Evolutionary conservation across 2,329 filamentous ascomycete genomes (phyloP), one percentile per base, ranked within the genome.

Genomic region (Phaeosphaeriaceae sp.): DNA sequence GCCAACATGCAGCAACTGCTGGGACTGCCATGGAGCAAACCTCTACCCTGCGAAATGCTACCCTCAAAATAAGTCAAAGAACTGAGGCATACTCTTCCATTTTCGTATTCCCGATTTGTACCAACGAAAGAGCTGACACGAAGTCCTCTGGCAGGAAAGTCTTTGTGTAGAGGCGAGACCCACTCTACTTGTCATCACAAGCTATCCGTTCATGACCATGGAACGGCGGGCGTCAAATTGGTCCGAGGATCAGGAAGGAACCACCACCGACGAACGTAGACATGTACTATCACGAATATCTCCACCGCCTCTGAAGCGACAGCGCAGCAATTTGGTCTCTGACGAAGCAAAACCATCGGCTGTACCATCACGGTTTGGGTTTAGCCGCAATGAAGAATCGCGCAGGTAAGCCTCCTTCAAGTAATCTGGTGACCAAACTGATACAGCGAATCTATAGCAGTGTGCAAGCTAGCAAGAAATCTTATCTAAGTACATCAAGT

Each of bases 21-120:
- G 23, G 35, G 19, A 15, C n/a, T 42, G 47, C 43, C 40, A 46
- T 55, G 59, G 67, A 48, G 64, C 58, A 61, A 74, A 50, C 71
- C 71, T 73, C 68, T 53, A 60, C 44, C 51, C 48, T 42, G 68
- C 64, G 68, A 73, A 44, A 65, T 73, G 70, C 67, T 73, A 68
- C 66, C 43, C 9, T 53, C 35, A 59, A 57, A 57, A 19, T 61
- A 69, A 65, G 62, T 68, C 58, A 65, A 59, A 67, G 50, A 65
- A 47, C 68, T 65, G 67, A 71, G 9, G 4, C 50, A 40, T 49
- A 52, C 46, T 28, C 15, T 48, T 8, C 11, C 17, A 15, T 32
- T 13, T n/a, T n/a, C 3, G 4, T 17, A n/a, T 4, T 40, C 15
- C 35, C 6, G 11, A n/a, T 2, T n/a, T 8, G 17, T 17, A n/a